These are phyloP conservation scores for Penicillium alfredii DNA, from an alignment of 495 filamentous ascomycete species.

Conservation along the genomic window DNA sequence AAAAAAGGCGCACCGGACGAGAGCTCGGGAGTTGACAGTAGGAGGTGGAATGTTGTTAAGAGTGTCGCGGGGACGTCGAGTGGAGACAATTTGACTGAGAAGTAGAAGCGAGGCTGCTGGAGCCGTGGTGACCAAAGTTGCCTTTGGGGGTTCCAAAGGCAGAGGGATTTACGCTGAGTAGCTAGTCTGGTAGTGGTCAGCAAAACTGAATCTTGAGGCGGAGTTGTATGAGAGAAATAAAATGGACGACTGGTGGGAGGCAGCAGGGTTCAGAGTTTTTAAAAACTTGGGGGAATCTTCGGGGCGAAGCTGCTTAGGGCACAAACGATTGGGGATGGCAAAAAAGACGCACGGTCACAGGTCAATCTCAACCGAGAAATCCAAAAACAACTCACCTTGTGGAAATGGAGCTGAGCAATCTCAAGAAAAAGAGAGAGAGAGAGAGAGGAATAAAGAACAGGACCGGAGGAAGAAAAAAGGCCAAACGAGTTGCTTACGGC, in stretches of 20 bases:
- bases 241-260: constrained; percentile 11
- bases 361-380: constrained; percentile 10
- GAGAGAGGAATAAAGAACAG: too few species aligned
- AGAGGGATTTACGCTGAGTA: constrained; percentile 11
- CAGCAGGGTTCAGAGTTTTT: constrained; percentile 16
- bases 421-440: constrained; percentile 1
- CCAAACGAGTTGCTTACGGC: too few species aligned
- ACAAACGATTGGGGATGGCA: constrained; percentile 7
- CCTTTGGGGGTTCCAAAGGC: constrained; percentile 72
- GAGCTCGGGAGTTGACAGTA: constrained; percentile 53
- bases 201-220: constrained; percentile 1
- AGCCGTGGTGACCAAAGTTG: constrained; percentile 61
- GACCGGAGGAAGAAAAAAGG: too few species aligned
- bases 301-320: constrained; percentile 16
- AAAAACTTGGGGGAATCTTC: constrained; percentile 7
- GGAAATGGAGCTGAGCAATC: constrained; percentile 3
- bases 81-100: constrained; percentile 74
- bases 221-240: constrained; percentile 22
- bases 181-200: constrained; percentile 1
- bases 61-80: constrained; percentile 53
- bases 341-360: constrained; percentile 17
- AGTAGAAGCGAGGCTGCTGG: constrained; percentile 54
- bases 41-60: constrained; percentile 68
- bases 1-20: constrained; percentile 51
- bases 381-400: constrained; percentile 11